Evolutionary conservation across 1,284 basidiomycete species (phyloP).

Genomic region (Fistulina hepatica): DNA sequence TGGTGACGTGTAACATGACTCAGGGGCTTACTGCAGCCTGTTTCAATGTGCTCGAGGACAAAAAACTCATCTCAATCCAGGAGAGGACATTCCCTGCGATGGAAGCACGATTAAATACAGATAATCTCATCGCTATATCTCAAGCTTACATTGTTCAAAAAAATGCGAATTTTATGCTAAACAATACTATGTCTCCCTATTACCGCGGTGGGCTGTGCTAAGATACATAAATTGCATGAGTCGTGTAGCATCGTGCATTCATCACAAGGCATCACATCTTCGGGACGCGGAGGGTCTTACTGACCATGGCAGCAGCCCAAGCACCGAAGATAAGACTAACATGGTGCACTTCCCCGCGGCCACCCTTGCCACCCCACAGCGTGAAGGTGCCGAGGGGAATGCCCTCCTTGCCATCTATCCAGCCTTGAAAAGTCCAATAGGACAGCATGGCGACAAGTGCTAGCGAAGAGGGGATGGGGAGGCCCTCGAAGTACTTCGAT

Average conservation of each 20-base stretch:
- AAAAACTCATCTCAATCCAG: no score
- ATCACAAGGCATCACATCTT: slow-evolving; percentile 36
- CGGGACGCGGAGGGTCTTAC: slow-evolving; percentile 85
- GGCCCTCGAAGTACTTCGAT: slow-evolving; percentile 91
- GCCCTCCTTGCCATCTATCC: slow-evolving; percentile 67
- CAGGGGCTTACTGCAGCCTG: no score
- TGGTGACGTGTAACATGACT: no score
- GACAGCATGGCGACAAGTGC: slow-evolving; percentile 73
- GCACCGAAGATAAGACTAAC: slow-evolving; percentile 62
- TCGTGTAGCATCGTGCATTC: slow-evolving; percentile 1
- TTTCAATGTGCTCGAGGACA: no score
- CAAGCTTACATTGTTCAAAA: no score
- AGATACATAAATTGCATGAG: not conserved
- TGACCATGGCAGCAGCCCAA: slow-evolving; percentile 93
- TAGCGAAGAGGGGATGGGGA: slow-evolving; percentile 92
- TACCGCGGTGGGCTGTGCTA: no score
- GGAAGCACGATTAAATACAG: no score
- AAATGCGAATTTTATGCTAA: no score
- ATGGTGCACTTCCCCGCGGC: slow-evolving; percentile 72
- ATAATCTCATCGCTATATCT: no score
- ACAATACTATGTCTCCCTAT: no score
- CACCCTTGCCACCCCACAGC: slow-evolving; percentile 62
- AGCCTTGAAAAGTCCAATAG: slow-evolving; percentile 75
- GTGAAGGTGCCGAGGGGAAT: slow-evolving; percentile 66
- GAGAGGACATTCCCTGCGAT: no score